Conservation (phyloP, 441 rosid species). For the Sinapis alba region DNA sequence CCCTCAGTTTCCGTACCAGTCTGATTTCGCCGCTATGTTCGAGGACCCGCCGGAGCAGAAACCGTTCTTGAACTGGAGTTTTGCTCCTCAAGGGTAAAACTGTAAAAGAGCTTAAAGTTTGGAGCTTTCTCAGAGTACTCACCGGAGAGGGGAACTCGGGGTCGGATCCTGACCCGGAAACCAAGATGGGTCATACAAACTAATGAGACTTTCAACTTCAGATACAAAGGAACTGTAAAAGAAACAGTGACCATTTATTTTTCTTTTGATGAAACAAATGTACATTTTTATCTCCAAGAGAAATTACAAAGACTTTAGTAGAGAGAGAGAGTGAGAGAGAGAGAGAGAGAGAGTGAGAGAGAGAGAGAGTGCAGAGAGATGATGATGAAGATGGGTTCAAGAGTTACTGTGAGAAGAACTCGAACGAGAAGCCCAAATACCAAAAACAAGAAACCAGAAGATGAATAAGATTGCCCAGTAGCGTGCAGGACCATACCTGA, state of each 20-base stretch:
- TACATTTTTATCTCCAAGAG: conserved; percentile 29
- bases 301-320: conserved; percentile 5
- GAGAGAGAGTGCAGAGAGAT: background rate
- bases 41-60: conserved; percentile 21
- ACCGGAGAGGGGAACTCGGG: background rate
- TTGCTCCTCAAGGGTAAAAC: conserved; percentile 7
- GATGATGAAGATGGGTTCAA: conserved; percentile 16
- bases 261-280: conserved; percentile 30
- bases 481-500: conserved; percentile 95
- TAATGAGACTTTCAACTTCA: background rate
- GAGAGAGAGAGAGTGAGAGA: background rate
- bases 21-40: conserved; percentile 1
- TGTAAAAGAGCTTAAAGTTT: background rate
- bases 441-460: conserved; percentile 97
- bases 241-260: conserved; percentile 21
- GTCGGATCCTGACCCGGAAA: conserved; percentile 31
- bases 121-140: conserved; percentile 6
- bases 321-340: background rate
- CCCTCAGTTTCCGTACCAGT: conserved; percentile 46
- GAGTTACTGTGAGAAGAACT: conserved; percentile 11
- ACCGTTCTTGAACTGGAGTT: conserved; percentile 21
- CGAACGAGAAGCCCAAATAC: conserved; percentile 85
- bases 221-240: conserved; percentile 21
- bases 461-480: conserved; percentile 95
- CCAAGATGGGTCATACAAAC: background rate